Base-by-base conservation (phyloP, 1,284 basidiomycete species). In the Ceratobasidium sp. region DNA sequence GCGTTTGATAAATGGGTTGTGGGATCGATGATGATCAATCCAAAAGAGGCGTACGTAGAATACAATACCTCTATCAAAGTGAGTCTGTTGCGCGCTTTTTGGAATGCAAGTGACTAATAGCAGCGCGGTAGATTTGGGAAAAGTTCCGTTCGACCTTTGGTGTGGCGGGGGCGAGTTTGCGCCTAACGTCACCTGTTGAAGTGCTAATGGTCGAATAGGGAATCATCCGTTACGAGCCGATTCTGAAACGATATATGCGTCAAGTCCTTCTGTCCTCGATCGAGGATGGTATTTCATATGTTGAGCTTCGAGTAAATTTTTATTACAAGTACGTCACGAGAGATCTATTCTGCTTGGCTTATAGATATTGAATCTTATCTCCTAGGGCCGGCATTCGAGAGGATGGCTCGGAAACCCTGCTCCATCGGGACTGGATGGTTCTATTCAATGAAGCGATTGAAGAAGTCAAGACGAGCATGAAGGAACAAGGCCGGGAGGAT, bases 271-370 rank as follows among this genome's bases (percentile, higher is more conserved):
- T 84, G 44, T 85, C 88, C 41, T 90, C 88, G 0, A 86, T 92
- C 11, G 87, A 87, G 44, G 93, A 95, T 80, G 91, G 92, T 0
- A 89, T 94, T 60, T 89, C 85, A 1, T 94, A 93, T 80, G 82
- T 90, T 19, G 93, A 94, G 82, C 84, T 87, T 2, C 87, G 92
- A 47, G 85, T 93, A 71, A 90, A 91, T 80, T 94, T 94, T 79
- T 82, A 85, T 54, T 79, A 81, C 77, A 89, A 87, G 91, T 91
- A 73, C 60, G 84, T 77, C n/a, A 57, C 48, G 66, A 72, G 57
- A 44, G 19, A 22, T 19, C 51, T n/a, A n/a, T 54, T 54, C 48
- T 22, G 11, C 48, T 14, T 17, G 24, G 48, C 24, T 5, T 17
- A 2, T 14, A 19, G 14, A 50, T 50, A 17, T n/a, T 41, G 1